Evolutionary conservation across 441 rosid species (phyloP), one percentile per base, ranked within the genome.

Genomic region (Corymbia citriodora): DNA sequence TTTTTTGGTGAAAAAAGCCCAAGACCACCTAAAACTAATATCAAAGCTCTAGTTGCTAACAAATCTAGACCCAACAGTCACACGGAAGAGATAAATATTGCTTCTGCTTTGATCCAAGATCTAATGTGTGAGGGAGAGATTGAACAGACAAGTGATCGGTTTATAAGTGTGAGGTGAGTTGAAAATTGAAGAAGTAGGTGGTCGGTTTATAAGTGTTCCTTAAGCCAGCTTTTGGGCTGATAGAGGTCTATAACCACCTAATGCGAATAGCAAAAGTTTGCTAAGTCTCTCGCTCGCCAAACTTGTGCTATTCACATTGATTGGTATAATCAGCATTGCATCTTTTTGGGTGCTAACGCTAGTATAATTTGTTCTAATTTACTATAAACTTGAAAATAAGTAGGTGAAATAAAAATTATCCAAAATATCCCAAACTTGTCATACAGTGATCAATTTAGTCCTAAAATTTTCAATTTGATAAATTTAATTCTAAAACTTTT

Each of bases 371-470:
- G 0, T 18, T 72, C 82, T 10, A 36, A 72, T 36, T 72, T 72
- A 19, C 49, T 36, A 1, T 19, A 36, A 2, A 72, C 27, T 19
- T 19, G 2, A 18, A 10, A 72, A 36, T 72, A 72, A 72, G 49
- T 5, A 5, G 49, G 82, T 72, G 19, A 18, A 6, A 1, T 36
- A 4, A 72, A 65, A n/a, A 65, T n/a, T 65, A 1, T 65, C 31
- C 6, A 65, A 15, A n/a, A 65, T n/a, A 0, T 65, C 19, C 7
- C 15, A 18, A 65, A 65, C 4, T 7, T 15, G 15, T 65, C 15
- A 2, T 65, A 7, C 5, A 65, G 0, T 8, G 10, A 2, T 8
- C 17, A n/a, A 65, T 65, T 65, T 10, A 14, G 31, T n/a, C 2
- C 7, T n/a, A n/a, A 63, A 63, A 9, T n/a, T 65, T 65, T 65